phyloP scores from a whole-genome alignment of 1,139 yeast species.

The Pichia sp. region DNA sequence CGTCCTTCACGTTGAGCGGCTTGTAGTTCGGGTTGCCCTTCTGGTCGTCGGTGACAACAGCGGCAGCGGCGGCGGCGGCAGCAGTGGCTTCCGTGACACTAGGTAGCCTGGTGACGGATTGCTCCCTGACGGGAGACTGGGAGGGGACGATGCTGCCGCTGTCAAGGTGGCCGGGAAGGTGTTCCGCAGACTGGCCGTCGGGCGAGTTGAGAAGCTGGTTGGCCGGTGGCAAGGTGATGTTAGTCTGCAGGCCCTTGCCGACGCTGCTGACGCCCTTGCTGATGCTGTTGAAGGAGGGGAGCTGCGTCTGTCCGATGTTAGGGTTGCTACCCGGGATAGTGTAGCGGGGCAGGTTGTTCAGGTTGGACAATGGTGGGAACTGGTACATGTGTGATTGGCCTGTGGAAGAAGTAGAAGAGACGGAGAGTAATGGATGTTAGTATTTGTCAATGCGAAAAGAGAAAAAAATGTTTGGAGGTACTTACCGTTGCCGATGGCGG shows the following conservation, averaged over 20 bases:
- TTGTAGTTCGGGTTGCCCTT: constrained; percentile 45
- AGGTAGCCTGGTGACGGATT: neutral
- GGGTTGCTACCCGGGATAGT: constrained; percentile 1
- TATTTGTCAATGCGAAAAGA: neutral
- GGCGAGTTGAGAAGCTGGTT: constrained; percentile 12
- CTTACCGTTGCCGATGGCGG: constrained; percentile 16
- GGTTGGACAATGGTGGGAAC: constrained; percentile 16
- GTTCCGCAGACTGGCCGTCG: neutral
- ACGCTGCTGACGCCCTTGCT: constrained; percentile 9
- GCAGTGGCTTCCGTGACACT: neutral
- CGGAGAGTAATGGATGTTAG: neutral
- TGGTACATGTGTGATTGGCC: constrained; percentile 16
- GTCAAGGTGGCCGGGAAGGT: neutral
- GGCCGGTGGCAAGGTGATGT: constrained; percentile 26
- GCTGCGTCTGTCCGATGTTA: constrained; percentile 14
- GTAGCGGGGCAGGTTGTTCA: constrained; percentile 14
- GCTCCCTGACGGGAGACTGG: neutral
- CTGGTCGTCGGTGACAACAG: neutral
- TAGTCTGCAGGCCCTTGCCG: neutral
- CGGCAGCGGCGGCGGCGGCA: neutral
- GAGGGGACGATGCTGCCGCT: neutral
- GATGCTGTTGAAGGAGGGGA: constrained; percentile 17
- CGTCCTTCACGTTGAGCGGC: constrained; percentile 93
- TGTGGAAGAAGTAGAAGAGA: neutral
- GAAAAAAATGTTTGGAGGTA: no score